Evolutionary conservation across 208 protist species (phyloP), one percentile per base, ranked within the genome.

Genomic region (Wallacemonas sp.): DNA sequence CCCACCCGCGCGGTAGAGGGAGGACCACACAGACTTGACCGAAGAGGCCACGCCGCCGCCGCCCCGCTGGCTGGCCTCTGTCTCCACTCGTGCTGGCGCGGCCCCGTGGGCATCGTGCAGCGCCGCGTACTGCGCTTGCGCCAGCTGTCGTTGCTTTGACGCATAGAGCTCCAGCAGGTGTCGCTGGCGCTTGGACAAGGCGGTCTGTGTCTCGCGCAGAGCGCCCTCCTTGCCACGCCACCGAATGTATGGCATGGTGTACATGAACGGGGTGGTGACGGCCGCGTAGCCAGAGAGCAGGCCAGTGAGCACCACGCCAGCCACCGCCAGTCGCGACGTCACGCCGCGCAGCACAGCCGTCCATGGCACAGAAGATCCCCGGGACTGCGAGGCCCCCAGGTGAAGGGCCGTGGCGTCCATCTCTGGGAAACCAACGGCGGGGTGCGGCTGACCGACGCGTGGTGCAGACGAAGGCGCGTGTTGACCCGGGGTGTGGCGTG

Each of bases 261-360:
- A 86, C 46, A 59, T 55, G 27, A 26, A 80, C 0, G 89, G 85
- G 3, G 86, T 85, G 19, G 74, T 84, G 26, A 91, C 30, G 32
- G 85, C 79, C 15, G 89, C 89, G 61, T 89, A 92, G 42, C 89
- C 89, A 1, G 71, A 73, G 29, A 95, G 79, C 9, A 91, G 55
- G 9, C 89, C 86, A 12, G 85, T 82, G 38, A 81, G 59, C 17
- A 78, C 58, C 19, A 92, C 82, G 15, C 89, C 89, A 13, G 81
- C 36, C 10, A 70, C 65, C 19, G 81, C 81, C 10, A 91, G 69
- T 8, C 60, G 63, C 1, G 71, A 60, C 5, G 76, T 62, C 19
- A 83, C 15, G 2, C 63, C 55, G 13, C 50, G 44, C 39, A 85
- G 63, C 17, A 52, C 17, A 8, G 13, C 39, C 15, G n/a, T 17